Conservation (phyloP, 139 green algal genomes). For the Klebsormidium nitens region DNA sequence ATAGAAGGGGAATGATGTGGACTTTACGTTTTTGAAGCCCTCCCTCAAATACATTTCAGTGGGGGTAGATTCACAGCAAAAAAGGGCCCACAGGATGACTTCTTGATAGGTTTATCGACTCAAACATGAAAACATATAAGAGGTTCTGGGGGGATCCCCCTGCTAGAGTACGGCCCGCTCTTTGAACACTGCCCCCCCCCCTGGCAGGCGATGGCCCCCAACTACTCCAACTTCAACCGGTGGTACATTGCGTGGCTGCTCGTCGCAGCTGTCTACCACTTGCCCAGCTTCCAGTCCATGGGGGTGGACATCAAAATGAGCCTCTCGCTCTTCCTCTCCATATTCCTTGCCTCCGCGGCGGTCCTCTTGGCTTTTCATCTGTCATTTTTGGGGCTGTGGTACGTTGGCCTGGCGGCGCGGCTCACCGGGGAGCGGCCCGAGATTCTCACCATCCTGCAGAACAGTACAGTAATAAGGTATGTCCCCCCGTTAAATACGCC, state of each 20-base stretch:
- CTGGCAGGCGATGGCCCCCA: no score
- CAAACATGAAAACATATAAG: no score
- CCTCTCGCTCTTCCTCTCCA: slow-evolving; percentile 60
- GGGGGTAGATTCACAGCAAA: no score
- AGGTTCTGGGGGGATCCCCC: no score
- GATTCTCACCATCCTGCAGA: not conserved
- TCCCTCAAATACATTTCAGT: no score
- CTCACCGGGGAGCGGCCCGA: not conserved
- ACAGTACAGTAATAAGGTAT: not conserved
- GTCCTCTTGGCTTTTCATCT: slow-evolving; percentile 21
- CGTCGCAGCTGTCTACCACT: slow-evolving; percentile 73
- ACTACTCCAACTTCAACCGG: slow-evolving; percentile 69
- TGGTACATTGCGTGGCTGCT: slow-evolving; percentile 80
- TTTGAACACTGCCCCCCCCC: no score
- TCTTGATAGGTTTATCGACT: no score
- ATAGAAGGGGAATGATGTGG: no score
- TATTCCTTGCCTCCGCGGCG: slow-evolving; percentile 52
- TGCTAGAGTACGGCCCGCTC: no score
- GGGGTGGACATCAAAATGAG: slow-evolving; percentile 73
- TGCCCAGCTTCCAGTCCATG: slow-evolving; percentile 64
- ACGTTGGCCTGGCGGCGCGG: not conserved
- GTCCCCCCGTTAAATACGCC: no score
- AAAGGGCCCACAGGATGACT: no score
- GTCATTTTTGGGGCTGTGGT: not conserved
- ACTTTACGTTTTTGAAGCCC: no score